phyloP scores from a whole-genome alignment of 106 monocot genomes.

The Phalaenopsis equestris region DNA sequence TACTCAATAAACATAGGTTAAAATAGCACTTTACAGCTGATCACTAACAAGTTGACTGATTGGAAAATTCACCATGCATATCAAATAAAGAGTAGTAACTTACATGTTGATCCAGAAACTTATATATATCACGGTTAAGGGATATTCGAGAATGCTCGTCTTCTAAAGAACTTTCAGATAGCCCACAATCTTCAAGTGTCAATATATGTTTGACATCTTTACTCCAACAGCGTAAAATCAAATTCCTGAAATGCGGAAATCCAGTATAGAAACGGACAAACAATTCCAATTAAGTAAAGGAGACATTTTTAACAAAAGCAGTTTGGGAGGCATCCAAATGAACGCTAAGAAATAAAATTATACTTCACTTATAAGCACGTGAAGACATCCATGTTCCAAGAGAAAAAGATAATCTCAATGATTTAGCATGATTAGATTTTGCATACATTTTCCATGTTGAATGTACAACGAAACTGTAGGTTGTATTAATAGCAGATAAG shows the following conservation, averaged over 20 bases:
- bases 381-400: not conserved
- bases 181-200: slow-evolving; percentile 54
- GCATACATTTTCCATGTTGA: not conserved
- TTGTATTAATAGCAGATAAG: not conserved
- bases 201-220: slow-evolving; percentile 78
- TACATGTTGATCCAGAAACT: slow-evolving; percentile 77
- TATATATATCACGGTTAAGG: slow-evolving; percentile 64
- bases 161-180: slow-evolving; percentile 26
- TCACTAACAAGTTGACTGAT: not conserved
- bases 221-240: slow-evolving; percentile 73
- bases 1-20: not conserved
- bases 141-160: slow-evolving; percentile 46
- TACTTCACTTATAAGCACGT: not conserved
- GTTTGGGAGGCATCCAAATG: not conserved
- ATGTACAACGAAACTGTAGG: not conserved
- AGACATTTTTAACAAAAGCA: not conserved
- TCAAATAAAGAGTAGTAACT: slow-evolving; percentile 25
- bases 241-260: slow-evolving; percentile 50
- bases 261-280: not conserved
- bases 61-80: not conserved
- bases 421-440: not conserved
- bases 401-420: not conserved
- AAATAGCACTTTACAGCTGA: not conserved
- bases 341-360: slow-evolving; percentile 1
- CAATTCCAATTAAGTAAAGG: not conserved